Percentiles rank a stretch among this genome's conserved stretches.
phyloP scores from a whole-genome alignment of 257 asterid genomes.

The Ballota nigra region DNA sequence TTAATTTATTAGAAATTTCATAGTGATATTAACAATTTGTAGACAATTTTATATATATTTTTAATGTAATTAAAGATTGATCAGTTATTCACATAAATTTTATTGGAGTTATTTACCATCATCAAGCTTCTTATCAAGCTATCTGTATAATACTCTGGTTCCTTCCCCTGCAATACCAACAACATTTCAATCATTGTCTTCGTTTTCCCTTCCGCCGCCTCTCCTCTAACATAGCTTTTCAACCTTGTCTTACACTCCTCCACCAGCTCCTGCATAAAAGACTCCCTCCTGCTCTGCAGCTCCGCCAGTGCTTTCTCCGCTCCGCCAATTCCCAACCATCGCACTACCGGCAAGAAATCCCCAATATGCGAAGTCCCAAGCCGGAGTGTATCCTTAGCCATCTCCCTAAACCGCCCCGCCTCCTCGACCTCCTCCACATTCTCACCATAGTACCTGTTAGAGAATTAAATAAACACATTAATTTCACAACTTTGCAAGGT shows the following conservation, averaged over 20 bases:
- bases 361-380: slow-evolving; percentile 23
- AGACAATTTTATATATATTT: too few relatives aligned
- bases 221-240: slow-evolving; percentile 18
- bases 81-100: too few relatives aligned
- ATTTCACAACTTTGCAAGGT: too few relatives aligned
- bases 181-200: slow-evolving; percentile 47
- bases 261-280: slow-evolving; percentile 48
- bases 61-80: too few relatives aligned
- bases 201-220: slow-evolving; percentile 25
- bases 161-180: slow-evolving; percentile 43
- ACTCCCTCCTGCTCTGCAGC: slow-evolving; percentile 42
- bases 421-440: slow-evolving; percentile 40
- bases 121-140: slow-evolving; percentile 40
- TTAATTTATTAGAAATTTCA: too few relatives aligned
- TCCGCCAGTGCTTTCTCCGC: slow-evolving; percentile 33
- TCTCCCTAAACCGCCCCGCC: slow-evolving; percentile 45
- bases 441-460: slow-evolving; percentile 29
- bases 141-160: slow-evolving; percentile 53
- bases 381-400: slow-evolving; percentile 33
- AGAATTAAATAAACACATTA: too few relatives aligned
- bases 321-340: slow-evolving; percentile 37
- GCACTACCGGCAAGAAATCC: slow-evolving; percentile 49
- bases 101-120: slow-evolving; percentile 30
- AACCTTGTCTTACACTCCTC: slow-evolving; percentile 34
- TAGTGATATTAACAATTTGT: too few relatives aligned